phyloP scores from a whole-genome alignment of 768 basidiomycete genomes.

The Panellus pusillus region DNA sequence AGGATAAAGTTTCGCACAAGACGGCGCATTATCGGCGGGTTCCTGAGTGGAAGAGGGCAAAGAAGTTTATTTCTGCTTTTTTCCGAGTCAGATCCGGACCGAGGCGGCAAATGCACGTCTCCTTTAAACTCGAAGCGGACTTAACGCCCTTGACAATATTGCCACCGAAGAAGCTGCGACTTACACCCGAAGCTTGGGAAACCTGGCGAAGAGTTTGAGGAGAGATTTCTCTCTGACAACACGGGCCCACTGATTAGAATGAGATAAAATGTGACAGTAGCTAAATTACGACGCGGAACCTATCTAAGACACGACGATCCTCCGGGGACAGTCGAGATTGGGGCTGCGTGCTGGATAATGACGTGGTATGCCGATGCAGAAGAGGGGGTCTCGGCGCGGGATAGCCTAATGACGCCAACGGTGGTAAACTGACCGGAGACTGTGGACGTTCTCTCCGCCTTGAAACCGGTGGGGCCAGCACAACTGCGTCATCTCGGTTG shows the following conservation, averaged over 20 bases:
- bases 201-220: background rate
- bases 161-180: constrained; percentile 23
- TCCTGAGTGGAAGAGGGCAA: background rate
- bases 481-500: constrained; percentile 14
- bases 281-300: constrained; percentile 53
- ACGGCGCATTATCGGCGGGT: constrained; percentile 10
- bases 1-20: background rate
- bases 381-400: constrained; percentile 16
- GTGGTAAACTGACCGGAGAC: constrained; percentile 19
- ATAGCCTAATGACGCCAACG: constrained; percentile 24
- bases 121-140: background rate
- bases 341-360: constrained; percentile 25
- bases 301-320: constrained; percentile 57
- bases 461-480: constrained; percentile 30
- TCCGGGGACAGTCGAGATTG: constrained; percentile 46
- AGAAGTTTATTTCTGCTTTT: constrained; percentile 3
- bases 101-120: background rate
- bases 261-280: background rate
- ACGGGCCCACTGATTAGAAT: no score
- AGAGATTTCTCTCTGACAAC: background rate
- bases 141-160: background rate
- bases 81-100: constrained; percentile 9
- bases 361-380: constrained; percentile 24
- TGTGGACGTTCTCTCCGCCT: background rate
- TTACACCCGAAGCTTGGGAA: constrained; percentile 13